A percentile compares a stretch with the other conserved stretches of the same genome.
Conservation (phyloP, 768 basidiomycete genomes). For the Pulveroboletus ravenelii region DNA sequence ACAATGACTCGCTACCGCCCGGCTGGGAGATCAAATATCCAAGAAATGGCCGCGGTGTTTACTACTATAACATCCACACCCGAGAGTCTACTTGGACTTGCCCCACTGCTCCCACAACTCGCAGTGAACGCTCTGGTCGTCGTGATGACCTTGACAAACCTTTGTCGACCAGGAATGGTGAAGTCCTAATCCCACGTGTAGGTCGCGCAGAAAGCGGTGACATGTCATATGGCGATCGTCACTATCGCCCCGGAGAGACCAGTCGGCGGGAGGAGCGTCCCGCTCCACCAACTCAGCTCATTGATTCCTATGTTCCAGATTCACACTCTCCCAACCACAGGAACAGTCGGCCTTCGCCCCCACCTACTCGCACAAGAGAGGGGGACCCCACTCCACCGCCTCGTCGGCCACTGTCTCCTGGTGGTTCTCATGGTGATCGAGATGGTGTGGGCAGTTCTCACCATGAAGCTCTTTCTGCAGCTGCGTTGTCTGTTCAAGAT, state of each 20-base stretch:
- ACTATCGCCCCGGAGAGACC: conserved; percentile 52
- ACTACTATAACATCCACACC: conserved; percentile 58
- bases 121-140: conserved; percentile 20
- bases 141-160: conserved; percentile 29
- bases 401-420: conserved; percentile 23
- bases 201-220: conserved; percentile 25
- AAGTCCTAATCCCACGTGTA: conserved; percentile 22
- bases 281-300: conserved; percentile 15
- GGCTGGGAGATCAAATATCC: conserved; percentile 59
- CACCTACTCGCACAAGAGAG: conserved; percentile 24
- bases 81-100: conserved; percentile 55
- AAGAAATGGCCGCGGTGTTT: conserved; percentile 42
- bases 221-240: conserved; percentile 57
- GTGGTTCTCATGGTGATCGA: conserved; percentile 19
- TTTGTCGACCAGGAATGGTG: conserved; percentile 22
- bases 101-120: conserved; percentile 36
- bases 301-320: conserved; percentile 28
- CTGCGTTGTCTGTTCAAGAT: conserved; percentile 20
- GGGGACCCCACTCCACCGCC: conserved; percentile 18
- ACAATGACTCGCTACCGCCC: conserved; percentile 41
- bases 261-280: conserved; percentile 28
- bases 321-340: conserved; percentile 23
- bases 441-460: conserved; percentile 16
- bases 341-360: conserved; percentile 17
- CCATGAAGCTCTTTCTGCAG: conserved; percentile 18